Evolutionary conservation across 495 filamentous ascomycete species (phyloP).

Genomic region (Xylaria grammica): DNA sequence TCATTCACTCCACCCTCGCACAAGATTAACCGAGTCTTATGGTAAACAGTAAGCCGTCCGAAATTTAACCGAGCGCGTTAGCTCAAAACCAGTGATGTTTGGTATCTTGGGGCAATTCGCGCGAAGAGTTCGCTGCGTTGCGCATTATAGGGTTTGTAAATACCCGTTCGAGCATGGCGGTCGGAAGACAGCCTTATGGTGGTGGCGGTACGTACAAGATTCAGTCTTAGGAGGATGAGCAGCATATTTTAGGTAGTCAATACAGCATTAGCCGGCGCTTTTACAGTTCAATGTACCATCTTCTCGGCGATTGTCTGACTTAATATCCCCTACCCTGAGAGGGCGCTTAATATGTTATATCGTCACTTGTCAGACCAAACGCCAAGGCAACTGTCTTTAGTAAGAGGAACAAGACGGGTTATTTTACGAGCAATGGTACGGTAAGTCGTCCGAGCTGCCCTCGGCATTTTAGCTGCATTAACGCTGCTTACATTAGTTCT

Average conservation of each 20-base stretch:
- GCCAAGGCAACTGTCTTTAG: too few relatives aligned
- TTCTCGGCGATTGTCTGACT: too few relatives aligned
- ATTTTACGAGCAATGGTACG: too few relatives aligned
- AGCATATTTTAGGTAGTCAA: conserved; percentile 20
- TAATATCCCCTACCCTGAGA: too few relatives aligned
- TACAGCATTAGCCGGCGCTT: background rate
- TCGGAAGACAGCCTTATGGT: conserved; percentile 7
- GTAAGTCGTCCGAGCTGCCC: too few relatives aligned
- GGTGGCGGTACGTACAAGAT: conserved; percentile 22
- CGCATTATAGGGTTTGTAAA: background rate
- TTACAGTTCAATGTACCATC: too few relatives aligned
- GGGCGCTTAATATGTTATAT: too few relatives aligned
- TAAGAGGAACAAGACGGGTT: too few relatives aligned
- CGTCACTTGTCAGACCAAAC: too few relatives aligned
- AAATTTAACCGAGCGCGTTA: background rate
- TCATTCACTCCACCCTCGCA: background rate
- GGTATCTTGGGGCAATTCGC: background rate
- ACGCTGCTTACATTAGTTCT: too few relatives aligned
- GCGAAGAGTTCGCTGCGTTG: background rate
- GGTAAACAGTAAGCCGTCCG: background rate
- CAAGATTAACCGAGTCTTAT: conserved; percentile 6
- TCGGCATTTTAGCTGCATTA: too few relatives aligned
- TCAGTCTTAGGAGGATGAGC: conserved; percentile 15
- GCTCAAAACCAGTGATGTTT: background rate
- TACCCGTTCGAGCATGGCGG: background rate